A percentile compares a stretch with the other conserved stretches of the same genome.
Evolutionary conservation across 2,329 filamentous ascomycete genomes (phyloP).

Genomic region (Botrytis hyacinthi): DNA sequence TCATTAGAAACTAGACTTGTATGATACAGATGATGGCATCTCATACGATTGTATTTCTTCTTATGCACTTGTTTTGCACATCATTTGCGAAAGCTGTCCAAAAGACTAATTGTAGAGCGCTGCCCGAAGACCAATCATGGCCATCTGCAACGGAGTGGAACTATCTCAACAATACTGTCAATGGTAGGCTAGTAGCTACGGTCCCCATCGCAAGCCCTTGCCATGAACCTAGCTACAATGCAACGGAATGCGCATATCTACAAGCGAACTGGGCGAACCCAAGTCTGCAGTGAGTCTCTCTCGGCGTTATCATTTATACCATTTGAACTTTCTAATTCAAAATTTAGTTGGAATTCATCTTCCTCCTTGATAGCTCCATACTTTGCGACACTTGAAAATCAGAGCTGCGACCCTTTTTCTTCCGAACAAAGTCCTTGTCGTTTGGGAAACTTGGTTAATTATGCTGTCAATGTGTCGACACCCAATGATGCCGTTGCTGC

Average conservation of each 20-base stretch:
- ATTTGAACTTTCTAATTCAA: neutral
- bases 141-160: slow-evolving; percentile 24
- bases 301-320: neutral
- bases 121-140: slow-evolving; percentile 27
- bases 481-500: slow-evolving; percentile 37
- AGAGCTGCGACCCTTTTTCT: slow-evolving; percentile 39
- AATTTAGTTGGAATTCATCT: slow-evolving; percentile 12
- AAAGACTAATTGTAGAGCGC: slow-evolving; percentile 4
- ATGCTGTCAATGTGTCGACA: slow-evolving; percentile 34
- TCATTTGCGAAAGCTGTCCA: neutral
- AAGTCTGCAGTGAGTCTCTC: slow-evolving; percentile 17
- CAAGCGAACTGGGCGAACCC: slow-evolving; percentile 20
- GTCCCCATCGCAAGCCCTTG: slow-evolving; percentile 24
- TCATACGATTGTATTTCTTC: neutral
- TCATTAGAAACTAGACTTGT: neutral
- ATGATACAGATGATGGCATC: neutral
- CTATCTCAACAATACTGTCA: slow-evolving; percentile 24
- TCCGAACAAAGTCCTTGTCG: slow-evolving; percentile 41
- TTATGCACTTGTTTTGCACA: neutral
- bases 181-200: slow-evolving; percentile 26
- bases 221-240: slow-evolving; percentile 23
- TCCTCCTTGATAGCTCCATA: slow-evolving; percentile 38
- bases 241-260: slow-evolving; percentile 20
- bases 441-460: slow-evolving; percentile 42
- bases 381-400: slow-evolving; percentile 39